Conservation (phyloP, 805 yeast genomes). For the Candida sphagnicola region DNA sequence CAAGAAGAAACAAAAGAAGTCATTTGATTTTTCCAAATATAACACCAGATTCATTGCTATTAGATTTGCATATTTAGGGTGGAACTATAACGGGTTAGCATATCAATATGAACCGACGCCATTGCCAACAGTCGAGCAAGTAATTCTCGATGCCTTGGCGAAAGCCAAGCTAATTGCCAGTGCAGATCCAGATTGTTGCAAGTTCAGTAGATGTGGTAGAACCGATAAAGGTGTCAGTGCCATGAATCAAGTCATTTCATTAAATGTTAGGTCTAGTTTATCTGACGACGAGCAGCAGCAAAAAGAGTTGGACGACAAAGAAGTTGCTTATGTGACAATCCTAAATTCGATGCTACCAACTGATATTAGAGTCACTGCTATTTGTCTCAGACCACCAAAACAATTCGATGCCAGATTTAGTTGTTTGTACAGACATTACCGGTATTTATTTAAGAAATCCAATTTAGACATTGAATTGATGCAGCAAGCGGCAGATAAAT, state of each 20-base stretch:
- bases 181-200: slow-evolving; percentile 55
- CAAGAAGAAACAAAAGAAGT: slow-evolving; percentile 27
- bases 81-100: slow-evolving; percentile 92
- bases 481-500: slow-evolving; percentile 61
- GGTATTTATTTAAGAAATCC: slow-evolving; percentile 63
- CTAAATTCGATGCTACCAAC: slow-evolving; percentile 75
- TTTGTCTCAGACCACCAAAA: slow-evolving; percentile 77
- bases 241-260: slow-evolving; percentile 86
- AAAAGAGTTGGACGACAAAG: slow-evolving; percentile 55
- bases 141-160: slow-evolving; percentile 65
- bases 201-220: slow-evolving; percentile 88
- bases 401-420: slow-evolving; percentile 91
- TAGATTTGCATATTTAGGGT: slow-evolving; percentile 84
- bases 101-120: slow-evolving; percentile 72
- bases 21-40: slow-evolving; percentile 64
- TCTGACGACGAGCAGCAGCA: slow-evolving; percentile 57
- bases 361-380: slow-evolving; percentile 78
- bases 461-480: slow-evolving; percentile 62
- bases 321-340: slow-evolving; percentile 71
- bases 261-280: slow-evolving; percentile 68
- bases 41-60: slow-evolving; percentile 70
- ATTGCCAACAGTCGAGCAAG: slow-evolving; percentile 82
- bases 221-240: slow-evolving; percentile 98
- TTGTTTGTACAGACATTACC: slow-evolving; percentile 81
- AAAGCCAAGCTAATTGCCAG: slow-evolving; percentile 63